Evolutionary conservation across 2,329 filamentous ascomycete species (phyloP).

Genomic region (Polychaeton citri): DNA sequence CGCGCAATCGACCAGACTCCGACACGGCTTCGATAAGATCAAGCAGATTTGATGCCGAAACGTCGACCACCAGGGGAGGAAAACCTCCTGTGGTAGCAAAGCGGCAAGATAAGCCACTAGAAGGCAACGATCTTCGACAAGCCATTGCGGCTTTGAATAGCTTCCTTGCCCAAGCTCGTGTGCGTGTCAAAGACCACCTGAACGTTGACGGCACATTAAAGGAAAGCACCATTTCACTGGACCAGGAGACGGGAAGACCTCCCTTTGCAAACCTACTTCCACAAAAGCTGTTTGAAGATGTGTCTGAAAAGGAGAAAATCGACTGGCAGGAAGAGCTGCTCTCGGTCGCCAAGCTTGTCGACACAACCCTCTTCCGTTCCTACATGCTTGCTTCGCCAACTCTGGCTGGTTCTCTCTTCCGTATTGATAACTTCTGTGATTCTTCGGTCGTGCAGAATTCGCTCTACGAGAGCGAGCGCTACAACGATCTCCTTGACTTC

Average conservation of each 20-base stretch:
- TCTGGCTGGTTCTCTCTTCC: conserved; percentile 78
- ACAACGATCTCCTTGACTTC: conserved; percentile 94
- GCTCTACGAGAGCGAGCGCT: conserved; percentile 73
- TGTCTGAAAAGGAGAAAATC: conserved; percentile 23
- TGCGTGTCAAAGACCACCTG: conserved; percentile 47
- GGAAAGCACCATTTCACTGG: conserved; percentile 33
- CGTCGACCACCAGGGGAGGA: conserved; percentile 35
- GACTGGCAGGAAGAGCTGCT: conserved; percentile 60
- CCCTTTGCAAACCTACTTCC: conserved; percentile 29
- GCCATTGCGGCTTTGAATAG: conserved; percentile 74
- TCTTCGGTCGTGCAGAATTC: conserved; percentile 90
- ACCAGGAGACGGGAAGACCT: conserved; percentile 29
- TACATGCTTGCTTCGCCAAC: conserved; percentile 88
- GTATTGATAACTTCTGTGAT: conserved; percentile 93
- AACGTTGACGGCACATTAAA: conserved; percentile 46
- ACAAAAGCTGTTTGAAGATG: conserved; percentile 12
- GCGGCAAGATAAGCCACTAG: conserved; percentile 40
- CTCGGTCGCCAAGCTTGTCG: conserved; percentile 69
- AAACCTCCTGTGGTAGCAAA: conserved; percentile 26
- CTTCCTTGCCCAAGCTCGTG: conserved; percentile 76
- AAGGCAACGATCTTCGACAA: conserved; percentile 71
- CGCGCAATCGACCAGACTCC: conserved; percentile 32
- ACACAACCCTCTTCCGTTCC: conserved; percentile 85
- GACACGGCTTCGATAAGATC: conserved; percentile 48
- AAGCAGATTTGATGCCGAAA: conserved; percentile 43